Conservation (phyloP, 2,329 filamentous ascomycete genomes). For the Sporothrix globosa region DNA sequence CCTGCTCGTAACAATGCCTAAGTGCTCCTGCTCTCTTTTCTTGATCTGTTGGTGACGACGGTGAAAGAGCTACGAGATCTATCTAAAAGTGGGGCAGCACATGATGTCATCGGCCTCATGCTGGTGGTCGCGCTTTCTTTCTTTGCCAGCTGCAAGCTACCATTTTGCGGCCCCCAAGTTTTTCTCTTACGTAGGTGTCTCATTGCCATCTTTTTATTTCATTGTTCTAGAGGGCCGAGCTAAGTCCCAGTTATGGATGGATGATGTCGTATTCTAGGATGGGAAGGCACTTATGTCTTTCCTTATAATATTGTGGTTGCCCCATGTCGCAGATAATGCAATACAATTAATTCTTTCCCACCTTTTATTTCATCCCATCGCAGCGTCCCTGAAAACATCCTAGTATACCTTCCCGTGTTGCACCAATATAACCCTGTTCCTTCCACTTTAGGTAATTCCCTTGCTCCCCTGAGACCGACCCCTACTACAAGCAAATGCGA, state of each 20-base stretch:
- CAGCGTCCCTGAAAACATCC: constrained; percentile 26
- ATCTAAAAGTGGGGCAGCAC: constrained; percentile 23
- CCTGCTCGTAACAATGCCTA: neutral
- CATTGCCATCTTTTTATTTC: constrained; percentile 14
- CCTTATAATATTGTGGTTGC: neutral
- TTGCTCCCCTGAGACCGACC: neutral
- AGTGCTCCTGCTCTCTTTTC: constrained; percentile 1
- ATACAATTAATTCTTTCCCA: constrained; percentile 17
- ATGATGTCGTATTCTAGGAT: constrained; percentile 11
- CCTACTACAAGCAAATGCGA: neutral
- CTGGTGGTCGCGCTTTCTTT: constrained; percentile 24
- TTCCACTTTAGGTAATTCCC: constrained; percentile 28
- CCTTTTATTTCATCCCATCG: constrained; percentile 10
- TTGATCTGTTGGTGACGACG: neutral
- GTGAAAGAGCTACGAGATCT: constrained; percentile 21
- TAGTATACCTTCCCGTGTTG: constrained; percentile 18
- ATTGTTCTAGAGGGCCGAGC: constrained; percentile 17
- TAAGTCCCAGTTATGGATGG: constrained; percentile 7
- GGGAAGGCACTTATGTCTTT: neutral
- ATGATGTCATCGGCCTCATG: constrained; percentile 32
- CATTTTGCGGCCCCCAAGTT: constrained; percentile 1
- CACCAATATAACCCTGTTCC: constrained; percentile 26
- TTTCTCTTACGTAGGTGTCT: constrained; percentile 23
- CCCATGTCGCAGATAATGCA: constrained; percentile 9
- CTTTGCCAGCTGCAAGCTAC: neutral